Evolutionary conservation across 2,329 filamentous ascomycete genomes (phyloP), one percentile per base, ranked within the genome.

Genomic region (Pseudogymnoascus sp.): DNA sequence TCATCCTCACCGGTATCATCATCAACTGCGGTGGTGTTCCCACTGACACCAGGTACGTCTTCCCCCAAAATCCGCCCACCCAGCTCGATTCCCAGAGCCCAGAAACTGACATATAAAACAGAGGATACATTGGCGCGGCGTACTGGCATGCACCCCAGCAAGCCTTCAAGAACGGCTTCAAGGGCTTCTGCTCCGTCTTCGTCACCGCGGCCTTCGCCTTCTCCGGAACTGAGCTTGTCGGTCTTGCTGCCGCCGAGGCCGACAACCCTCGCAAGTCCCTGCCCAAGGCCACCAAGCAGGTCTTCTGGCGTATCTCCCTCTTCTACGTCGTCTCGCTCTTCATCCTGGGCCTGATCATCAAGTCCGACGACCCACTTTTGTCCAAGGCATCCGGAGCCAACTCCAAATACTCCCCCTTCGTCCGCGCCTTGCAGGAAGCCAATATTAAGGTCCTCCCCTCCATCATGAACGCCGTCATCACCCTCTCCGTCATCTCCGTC

Each of bases 141-240:
- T 86, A 83, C 76, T 88, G 85, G 85, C 76, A 80, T 66, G 75
- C 83, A 36, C 82, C 82, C 0, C 19, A 60, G 13, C 83, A 83
- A 4, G 82, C 83, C 0, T 81, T 82, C 72, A 68, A 71, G 61
- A 79, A 86, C 70, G 85, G 85, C 5, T 87, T 88, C 78, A 83
- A 85, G 74, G 85, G 85, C 43, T 81, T 87, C 70, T 87, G 84
- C 73, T 79, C 79, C 65, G 83, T 86, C 51, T 87, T 87, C 69
- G 83, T 87, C 64, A 86, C 84, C 28, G 84, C 84, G 16, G 83
- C 84, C 2, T 87, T 87, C 69, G 79, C 84, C 60, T 87, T 86
- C 73, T 79, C 81, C 51, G 85, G 85, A 68, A 86, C 84, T 23
- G 85, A 87, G 73, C 75, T 87, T 39, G 82, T 85, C 48, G 85